Evolutionary conservation across 2,329 filamentous ascomycete species (phyloP), one percentile per base, ranked within the genome.

Genomic region (Magnaporthiopsis poae): DNA sequence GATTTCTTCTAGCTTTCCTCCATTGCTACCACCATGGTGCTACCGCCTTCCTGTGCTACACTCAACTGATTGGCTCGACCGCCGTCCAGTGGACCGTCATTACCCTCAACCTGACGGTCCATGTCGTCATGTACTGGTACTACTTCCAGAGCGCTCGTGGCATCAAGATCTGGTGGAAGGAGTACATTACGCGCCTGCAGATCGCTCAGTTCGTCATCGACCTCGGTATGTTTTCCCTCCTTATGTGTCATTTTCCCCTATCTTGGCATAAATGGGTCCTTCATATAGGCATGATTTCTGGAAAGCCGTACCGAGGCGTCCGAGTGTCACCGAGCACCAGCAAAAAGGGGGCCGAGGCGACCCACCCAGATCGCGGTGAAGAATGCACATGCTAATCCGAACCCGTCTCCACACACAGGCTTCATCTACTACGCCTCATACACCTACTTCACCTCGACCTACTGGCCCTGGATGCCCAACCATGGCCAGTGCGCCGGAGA

Each of bases 91-190:
- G 94, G 94, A 91, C 96, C 66, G 88, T 90, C 69, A 98, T 98
- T 77, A 89, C 87, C 66, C 87, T 98, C 73, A 98, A 98, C 85
- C 81, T 98, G 75, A 87, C 87, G 70, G 94, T 98, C 66, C 94
- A 98, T 81, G 94, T 98, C 68, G 90, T 97, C 77, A 98, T 98
- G 94, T 98, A 98, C 89, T 97, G 93, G 93, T 98, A 98, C 88
- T 98, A 98, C 87, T 98, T 98, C 89, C 94, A 98, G 85, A 94
- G 91, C 75, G 93, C 94, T 66, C 92, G 94, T 73, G 95, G 95
- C 72, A 87, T 98, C 79, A 89, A 89, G 75, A 95, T 97, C 80
- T 97, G 93, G 93, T 98, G 94, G 94, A 98, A 98, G 90, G 92
- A 97, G 82, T 98, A 94, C 90, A 96, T 98, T 77, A 98, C 94